Percentiles rank a stretch among this genome's conserved stretches.
Evolutionary conservation across 306 rosid genomes (phyloP).

Genomic region (Rosa chinensis): DNA sequence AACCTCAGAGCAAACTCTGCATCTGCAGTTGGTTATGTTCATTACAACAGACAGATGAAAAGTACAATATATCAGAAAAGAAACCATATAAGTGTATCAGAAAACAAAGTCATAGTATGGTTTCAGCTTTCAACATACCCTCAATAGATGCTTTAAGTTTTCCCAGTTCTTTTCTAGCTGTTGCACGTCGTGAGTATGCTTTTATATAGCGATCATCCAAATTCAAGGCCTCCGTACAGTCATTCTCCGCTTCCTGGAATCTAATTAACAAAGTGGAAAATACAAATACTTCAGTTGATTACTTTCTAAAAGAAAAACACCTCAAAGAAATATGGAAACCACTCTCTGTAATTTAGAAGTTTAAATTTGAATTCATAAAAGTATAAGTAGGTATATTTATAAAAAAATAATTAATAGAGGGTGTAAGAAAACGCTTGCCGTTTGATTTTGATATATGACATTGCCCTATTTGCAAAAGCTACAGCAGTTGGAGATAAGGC

Average conservation of each 20-base stretch:
- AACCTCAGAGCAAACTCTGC: slow-evolving; percentile 86
- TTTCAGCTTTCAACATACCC: slow-evolving; percentile 43
- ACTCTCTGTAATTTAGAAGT: slow-evolving; percentile 8
- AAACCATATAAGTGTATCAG: background rate
- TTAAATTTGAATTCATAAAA: background rate
- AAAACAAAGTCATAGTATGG: slow-evolving; percentile 19
- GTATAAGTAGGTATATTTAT: background rate
- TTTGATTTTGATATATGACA: slow-evolving; percentile 84
- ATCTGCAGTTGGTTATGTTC: slow-evolving; percentile 59
- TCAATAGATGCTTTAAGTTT: slow-evolving; percentile 77
- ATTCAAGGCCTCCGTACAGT: slow-evolving; percentile 92
- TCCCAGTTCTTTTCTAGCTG: slow-evolving; percentile 88
- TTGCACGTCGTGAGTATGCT: slow-evolving; percentile 91
- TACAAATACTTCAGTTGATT: background rate
- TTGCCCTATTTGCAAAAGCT: slow-evolving; percentile 93
- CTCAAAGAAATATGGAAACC: background rate
- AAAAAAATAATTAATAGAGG: background rate
- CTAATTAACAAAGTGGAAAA: slow-evolving; percentile 37
- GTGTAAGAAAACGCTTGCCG: slow-evolving; percentile 44
- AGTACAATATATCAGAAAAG: slow-evolving; percentile 20
- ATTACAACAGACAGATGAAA: slow-evolving; percentile 38
- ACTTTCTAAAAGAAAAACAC: background rate
- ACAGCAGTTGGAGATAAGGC: slow-evolving; percentile 90
- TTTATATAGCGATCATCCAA: slow-evolving; percentile 92
- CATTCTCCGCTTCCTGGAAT: slow-evolving; percentile 86